A percentile compares a stretch with the other conserved stretches of the same genome.
phyloP scores from a whole-genome alignment of 164 flowering plant genomes.

The Vitis rotundifolia region DNA sequence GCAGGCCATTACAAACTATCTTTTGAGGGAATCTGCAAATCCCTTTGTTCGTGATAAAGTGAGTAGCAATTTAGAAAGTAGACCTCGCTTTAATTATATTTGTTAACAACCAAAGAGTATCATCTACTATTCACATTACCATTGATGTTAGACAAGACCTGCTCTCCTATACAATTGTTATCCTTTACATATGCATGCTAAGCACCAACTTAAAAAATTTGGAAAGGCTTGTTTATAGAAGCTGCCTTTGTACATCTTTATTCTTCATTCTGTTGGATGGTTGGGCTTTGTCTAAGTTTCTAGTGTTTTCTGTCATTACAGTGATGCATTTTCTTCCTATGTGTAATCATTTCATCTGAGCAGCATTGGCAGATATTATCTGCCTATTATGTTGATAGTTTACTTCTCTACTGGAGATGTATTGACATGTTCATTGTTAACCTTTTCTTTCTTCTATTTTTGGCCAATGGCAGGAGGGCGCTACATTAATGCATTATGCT shows the following conservation, averaged over 20 bases:
- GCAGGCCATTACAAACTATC: slow-evolving; percentile 83
- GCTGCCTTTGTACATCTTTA: not conserved
- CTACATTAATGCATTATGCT: slow-evolving; percentile 94
- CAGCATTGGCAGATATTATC: no score
- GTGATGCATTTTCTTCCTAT: no score
- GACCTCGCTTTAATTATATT: not conserved
- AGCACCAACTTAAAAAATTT: not conserved
- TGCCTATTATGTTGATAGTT: no score
- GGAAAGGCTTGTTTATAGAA: not conserved
- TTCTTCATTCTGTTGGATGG: no score
- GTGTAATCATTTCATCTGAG: no score
- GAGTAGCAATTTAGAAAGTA: slow-evolving; percentile 24
- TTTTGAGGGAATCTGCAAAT: slow-evolving; percentile 85
- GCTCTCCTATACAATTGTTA: not conserved
- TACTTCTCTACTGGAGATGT: not conserved
- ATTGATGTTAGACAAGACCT: not conserved
- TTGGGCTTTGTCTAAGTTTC: no score
- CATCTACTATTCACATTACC: not conserved
- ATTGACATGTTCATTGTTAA: not conserved
- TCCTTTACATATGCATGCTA: not conserved
- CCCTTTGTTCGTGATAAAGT: slow-evolving; percentile 84
- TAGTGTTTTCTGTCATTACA: no score
- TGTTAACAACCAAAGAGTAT: not conserved
- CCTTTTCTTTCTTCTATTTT: not conserved
- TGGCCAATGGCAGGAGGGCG: slow-evolving; percentile 71